Evolutionary conservation across 129 eudicot species (phyloP), one percentile per base, ranked within the genome.

Genomic region (Scalesia atractyloides): DNA sequence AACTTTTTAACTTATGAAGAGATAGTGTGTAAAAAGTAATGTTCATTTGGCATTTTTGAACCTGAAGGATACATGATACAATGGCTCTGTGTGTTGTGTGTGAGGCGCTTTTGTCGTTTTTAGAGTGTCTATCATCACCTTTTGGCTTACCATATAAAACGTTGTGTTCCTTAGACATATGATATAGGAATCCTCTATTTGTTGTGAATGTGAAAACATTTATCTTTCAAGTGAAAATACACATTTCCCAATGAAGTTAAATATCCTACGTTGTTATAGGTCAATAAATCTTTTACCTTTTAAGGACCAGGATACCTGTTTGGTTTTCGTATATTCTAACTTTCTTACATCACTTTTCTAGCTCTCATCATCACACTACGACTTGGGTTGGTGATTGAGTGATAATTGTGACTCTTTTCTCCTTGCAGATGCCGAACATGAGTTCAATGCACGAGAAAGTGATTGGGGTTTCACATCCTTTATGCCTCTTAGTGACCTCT

Each of bases 391-490:
- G 63, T 57, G 37, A 56, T 30, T 20, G 11, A 26, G 49, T 68
- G 70, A 69, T 44, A 54, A 50, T 74, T 47, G 50, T 84, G 72
- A 56, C 68, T 15, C 39, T 64, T 80, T 69, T 72, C 1, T 13
- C 65, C 81, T 61, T 82, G 85, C 83, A 93, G 98, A 92, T 30
- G 82, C 98, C 20, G 91, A 89, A 49, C 98, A 92, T 82, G 86
- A 83, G 76, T 92, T 92, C 56, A 85, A 82, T 83, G 84, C 89
- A 2, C 78, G 94, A 19, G 98, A 92, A 83, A 92, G 98, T 76
- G 98, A 92, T 82, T 92, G 98, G 98, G 98, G 98, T 49, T 92
- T 92, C 44, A 92, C 98, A 0, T 86, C 98, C 20, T 92, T 92
- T 77, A 92, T 92, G 96, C 98, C 96, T 30, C 91, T 92, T 56